phyloP scores from a whole-genome alignment of 768 basidiomycete species.

The Trametes cubensis region DNA sequence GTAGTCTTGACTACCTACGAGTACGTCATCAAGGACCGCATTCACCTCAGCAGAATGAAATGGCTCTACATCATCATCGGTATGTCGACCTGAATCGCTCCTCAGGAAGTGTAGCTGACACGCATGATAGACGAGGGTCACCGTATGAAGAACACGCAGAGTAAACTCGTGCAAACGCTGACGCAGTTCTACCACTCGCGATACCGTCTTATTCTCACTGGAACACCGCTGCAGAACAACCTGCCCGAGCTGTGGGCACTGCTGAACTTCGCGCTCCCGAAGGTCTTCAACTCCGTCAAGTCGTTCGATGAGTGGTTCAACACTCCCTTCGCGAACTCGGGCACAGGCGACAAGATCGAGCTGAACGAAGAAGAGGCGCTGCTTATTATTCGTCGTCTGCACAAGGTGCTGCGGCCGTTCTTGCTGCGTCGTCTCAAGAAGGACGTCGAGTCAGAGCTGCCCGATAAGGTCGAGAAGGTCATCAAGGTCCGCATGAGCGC shows the following conservation, averaged over 20 bases:
- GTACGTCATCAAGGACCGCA: slow-evolving; percentile 98
- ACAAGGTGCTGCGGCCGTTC: slow-evolving; percentile 96
- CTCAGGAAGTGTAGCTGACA: neutral
- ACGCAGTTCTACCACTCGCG: slow-evolving; percentile 92
- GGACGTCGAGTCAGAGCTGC: slow-evolving; percentile 93
- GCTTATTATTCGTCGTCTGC: slow-evolving; percentile 93
- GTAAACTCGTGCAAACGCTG: slow-evolving; percentile 85
- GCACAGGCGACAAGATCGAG: slow-evolving; percentile 96
- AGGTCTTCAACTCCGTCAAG: slow-evolving; percentile 98
- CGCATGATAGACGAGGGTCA: slow-evolving; percentile 80
- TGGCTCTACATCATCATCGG: slow-evolving; percentile 99
- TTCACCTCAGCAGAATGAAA: slow-evolving; percentile 83
- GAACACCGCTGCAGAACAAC: slow-evolving; percentile 96
- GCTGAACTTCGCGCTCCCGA: slow-evolving; percentile 92
- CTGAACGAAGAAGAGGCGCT: slow-evolving; percentile 99
- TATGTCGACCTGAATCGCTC: slow-evolving; percentile 35
- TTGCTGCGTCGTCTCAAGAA: slow-evolving; percentile 91
- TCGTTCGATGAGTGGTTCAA: slow-evolving; percentile 99
- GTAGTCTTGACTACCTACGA: slow-evolving; percentile 94
- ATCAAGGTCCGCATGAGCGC: slow-evolving; percentile 96
- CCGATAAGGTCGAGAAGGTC: slow-evolving; percentile 97
- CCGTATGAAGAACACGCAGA: slow-evolving; percentile 96
- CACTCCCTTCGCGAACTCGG: slow-evolving; percentile 98
- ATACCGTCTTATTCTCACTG: slow-evolving; percentile 91
- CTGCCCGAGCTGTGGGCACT: slow-evolving; percentile 94